Conservation (phyloP, 805 yeast genomes). For the Myxozyma monticola region DNA sequence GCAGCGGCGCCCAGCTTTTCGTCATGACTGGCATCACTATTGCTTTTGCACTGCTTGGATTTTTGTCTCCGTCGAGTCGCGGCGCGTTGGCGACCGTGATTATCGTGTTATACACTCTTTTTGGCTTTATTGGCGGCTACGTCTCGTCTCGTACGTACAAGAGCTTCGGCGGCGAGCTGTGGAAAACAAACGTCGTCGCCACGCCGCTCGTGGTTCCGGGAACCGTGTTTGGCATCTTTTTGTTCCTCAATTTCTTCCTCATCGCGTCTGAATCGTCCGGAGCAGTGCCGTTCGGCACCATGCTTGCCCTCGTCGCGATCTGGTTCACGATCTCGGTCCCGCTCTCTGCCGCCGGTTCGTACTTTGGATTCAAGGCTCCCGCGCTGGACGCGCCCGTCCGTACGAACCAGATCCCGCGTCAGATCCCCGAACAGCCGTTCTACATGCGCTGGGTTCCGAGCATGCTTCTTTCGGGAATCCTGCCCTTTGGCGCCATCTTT, state of each 20-base stretch:
- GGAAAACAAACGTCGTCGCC: conserved; percentile 81
- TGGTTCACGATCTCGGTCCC: conserved; percentile 91
- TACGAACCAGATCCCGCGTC: conserved; percentile 94
- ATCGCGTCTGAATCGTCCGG: conserved; percentile 81
- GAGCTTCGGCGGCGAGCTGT: conserved; percentile 85
- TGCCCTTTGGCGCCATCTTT: conserved; percentile 93
- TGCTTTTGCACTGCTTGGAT: conserved; percentile 81
- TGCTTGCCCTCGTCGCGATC: conserved; percentile 72
- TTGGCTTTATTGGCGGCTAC: conserved; percentile 81
- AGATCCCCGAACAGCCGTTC: conserved; percentile 89
- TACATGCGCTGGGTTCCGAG: conserved; percentile 68
- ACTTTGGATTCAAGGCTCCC: conserved; percentile 66
- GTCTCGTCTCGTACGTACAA: conserved; percentile 82
- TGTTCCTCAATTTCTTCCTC: conserved; percentile 78
- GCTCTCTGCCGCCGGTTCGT: conserved; percentile 77
- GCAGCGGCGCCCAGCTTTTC: conserved; percentile 83
- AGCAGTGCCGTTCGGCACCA: conserved; percentile 89
- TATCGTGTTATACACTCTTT: conserved; percentile 78
- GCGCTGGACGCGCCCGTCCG: conserved; percentile 71
- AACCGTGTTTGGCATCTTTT: conserved; percentile 57
- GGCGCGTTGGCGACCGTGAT: conserved; percentile 89
- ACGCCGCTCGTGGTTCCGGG: conserved; percentile 91
- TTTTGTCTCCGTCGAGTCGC: conserved; percentile 90
- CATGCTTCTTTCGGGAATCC: conserved; percentile 76
- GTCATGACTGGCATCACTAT: conserved; percentile 73